Evolutionary conservation across 2,329 filamentous ascomycete genomes (phyloP).

Genomic region (Hypoxylon sp.): DNA sequence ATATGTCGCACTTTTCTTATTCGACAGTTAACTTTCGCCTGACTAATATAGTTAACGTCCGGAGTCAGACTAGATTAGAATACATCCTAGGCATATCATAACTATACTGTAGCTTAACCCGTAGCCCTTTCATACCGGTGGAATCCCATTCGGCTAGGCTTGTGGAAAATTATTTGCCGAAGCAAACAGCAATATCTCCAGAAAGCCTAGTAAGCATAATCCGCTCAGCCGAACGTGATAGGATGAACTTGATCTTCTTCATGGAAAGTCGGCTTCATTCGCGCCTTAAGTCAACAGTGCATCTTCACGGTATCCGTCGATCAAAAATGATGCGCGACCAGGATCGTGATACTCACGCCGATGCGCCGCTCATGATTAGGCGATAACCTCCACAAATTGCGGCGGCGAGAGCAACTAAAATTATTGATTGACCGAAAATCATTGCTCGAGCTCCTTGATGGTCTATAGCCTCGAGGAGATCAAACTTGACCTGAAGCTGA

Average conservation of each 20-base stretch:
- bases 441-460: slow-evolving; percentile 17
- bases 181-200: slow-evolving; percentile 31
- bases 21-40: background rate
- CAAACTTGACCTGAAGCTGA: slow-evolving; percentile 43
- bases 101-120: slow-evolving; percentile 19
- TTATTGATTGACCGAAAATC: slow-evolving; percentile 26
- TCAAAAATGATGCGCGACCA: slow-evolving; percentile 50
- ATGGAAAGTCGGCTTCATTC: slow-evolving; percentile 44
- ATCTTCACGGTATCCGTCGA: slow-evolving; percentile 43
- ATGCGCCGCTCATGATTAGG: slow-evolving; percentile 29
- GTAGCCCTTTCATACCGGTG: slow-evolving; percentile 13
- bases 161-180: slow-evolving; percentile 34
- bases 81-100: background rate
- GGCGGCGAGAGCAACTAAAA: slow-evolving; percentile 21
- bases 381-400: slow-evolving; percentile 42
- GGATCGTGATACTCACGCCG: slow-evolving; percentile 34
- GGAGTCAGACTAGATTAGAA: background rate
- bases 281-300: slow-evolving; percentile 24
- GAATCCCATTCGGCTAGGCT: slow-evolving; percentile 16
- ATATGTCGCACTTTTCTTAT: background rate
- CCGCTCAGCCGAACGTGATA: slow-evolving; percentile 48
- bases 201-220: slow-evolving; percentile 32
- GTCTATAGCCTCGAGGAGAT: slow-evolving; percentile 35
- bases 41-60: background rate
- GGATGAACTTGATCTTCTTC: slow-evolving; percentile 51